A percentile compares a stretch with the other conserved stretches of the same genome.
These are phyloP conservation scores for Fonsecaea erecta DNA, from an alignment of 2,329 filamentous ascomycete genomes.

Conservation along the genomic window DNA sequence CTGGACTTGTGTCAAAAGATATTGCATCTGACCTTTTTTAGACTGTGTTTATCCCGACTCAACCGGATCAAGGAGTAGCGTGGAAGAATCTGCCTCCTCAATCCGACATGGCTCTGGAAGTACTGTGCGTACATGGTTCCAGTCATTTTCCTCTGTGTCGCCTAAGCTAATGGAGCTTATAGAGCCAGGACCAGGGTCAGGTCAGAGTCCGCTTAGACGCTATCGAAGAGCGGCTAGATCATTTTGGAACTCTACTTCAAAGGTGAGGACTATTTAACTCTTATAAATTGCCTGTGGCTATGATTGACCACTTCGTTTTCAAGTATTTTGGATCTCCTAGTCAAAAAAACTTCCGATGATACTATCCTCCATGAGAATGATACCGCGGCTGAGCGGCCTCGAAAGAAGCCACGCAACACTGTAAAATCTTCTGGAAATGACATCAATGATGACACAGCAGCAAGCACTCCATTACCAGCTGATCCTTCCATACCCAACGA, in stretches of 20 bases:
- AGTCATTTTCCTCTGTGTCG: no score
- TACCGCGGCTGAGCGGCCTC: no score
- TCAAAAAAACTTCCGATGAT: background rate
- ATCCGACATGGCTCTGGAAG: background rate
- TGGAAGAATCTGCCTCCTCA: background rate
- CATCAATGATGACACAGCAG: background rate
- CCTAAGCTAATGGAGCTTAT: background rate
- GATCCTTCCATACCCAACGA: background rate
- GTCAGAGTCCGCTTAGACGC: background rate
- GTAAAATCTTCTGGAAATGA: background rate
- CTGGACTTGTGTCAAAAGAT: background rate
- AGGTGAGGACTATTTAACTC: background rate
- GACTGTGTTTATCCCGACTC: conserved; percentile 2
- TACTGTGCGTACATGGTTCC: background rate
- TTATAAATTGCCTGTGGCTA: background rate
- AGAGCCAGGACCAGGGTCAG: background rate
- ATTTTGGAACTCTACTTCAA: conserved; percentile 2
- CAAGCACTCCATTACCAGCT: background rate
- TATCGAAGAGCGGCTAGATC: background rate
- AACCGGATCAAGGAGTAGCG: background rate
- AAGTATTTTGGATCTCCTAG: conserved; percentile 2
- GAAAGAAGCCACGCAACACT: background rate
- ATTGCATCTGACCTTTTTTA: background rate
- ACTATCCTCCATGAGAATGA: background rate
- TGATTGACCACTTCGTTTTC: background rate